Conservation (phyloP, 805 yeast genomes). For the Naumovozyma castellii region DNA sequence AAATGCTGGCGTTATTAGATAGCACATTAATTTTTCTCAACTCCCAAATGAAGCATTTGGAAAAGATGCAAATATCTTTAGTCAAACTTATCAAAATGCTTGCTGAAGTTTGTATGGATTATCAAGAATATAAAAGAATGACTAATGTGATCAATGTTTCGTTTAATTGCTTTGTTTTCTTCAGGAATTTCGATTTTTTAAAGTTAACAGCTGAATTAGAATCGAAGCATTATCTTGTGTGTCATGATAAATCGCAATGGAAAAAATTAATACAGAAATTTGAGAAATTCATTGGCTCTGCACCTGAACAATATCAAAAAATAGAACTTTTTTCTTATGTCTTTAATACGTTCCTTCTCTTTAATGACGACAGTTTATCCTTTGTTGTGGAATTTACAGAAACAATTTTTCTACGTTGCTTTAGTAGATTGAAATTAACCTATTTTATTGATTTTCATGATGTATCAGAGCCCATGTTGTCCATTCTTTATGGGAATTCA, state of each 20-base stretch:
- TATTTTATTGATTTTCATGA: conserved; percentile 6
- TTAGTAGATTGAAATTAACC: conserved; percentile 7
- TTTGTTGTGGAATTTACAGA: conserved; percentile 12
- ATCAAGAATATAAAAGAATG: conserved; percentile 17
- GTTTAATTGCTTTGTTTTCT: conserved; percentile 20
- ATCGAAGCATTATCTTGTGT: conserved; percentile 5
- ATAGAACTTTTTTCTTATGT: conserved; percentile 11
- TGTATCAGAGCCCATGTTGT: conserved; percentile 24
- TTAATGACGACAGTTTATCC: conserved; percentile 5
- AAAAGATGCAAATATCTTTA: neutral
- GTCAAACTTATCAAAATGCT: conserved; percentile 6
- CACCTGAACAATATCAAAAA: conserved; percentile 6
- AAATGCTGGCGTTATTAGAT: conserved; percentile 12
- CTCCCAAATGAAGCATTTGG: conserved; percentile 4
- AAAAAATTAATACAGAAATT: conserved; percentile 9
- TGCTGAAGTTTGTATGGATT: conserved; percentile 13
- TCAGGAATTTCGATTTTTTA: conserved; percentile 9
- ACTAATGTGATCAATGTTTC: conserved; percentile 20
- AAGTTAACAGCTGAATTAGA: conserved; percentile 9
- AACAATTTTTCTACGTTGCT: conserved; percentile 6
- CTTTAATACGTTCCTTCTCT: conserved; percentile 16
- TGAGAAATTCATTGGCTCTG: conserved; percentile 16
- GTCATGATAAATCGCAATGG: neutral
- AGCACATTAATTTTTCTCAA: conserved; percentile 16
- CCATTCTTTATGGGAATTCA: conserved; percentile 12